Percentiles rank a stretch among this genome's conserved stretches.
Evolutionary conservation across 441 rosid species (phyloP).

Genomic region (Omphalea diandra): DNA sequence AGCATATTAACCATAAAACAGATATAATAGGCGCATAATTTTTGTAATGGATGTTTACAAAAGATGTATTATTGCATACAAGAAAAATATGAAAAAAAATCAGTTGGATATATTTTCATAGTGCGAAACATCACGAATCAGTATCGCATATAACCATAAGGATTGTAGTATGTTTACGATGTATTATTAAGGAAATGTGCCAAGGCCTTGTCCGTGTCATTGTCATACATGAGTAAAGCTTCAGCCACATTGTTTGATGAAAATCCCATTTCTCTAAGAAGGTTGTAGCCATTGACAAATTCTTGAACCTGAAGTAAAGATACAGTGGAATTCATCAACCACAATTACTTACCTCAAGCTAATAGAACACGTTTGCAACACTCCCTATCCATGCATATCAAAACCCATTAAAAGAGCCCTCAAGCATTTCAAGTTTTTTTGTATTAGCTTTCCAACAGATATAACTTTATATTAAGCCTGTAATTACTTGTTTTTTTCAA

Average conservation of each 20-base stretch:
- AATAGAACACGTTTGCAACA: not conserved
- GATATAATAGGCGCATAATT: not conserved
- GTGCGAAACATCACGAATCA: not conserved
- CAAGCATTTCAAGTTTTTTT: no score
- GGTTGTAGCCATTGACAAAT: slow-evolving; percentile 56
- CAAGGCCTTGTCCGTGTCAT: slow-evolving; percentile 76
- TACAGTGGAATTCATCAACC: not conserved
- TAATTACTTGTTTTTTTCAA: not conserved
- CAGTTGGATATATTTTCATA: not conserved
- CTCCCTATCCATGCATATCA: not conserved
- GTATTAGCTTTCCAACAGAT: no score
- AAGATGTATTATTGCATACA: not conserved
- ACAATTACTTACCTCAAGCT: not conserved
- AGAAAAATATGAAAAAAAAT: not conserved
- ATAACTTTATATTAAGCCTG: not conserved
- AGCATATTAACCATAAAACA: not conserved
- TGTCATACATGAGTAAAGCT: slow-evolving; percentile 61
- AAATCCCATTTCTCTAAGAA: slow-evolving; percentile 83
- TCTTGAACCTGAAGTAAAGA: slow-evolving; percentile 56
- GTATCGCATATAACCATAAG: slow-evolving; percentile 11
- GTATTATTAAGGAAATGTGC: slow-evolving; percentile 59
- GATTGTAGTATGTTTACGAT: slow-evolving; percentile 32
- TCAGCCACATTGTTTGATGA: slow-evolving; percentile 62
- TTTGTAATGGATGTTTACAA: not conserved
- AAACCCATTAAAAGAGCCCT: not conserved